Percentiles rank a stretch among this genome's conserved stretches.
Conservation (phyloP, 1,284 basidiomycete genomes). For the Marasmius fiardii region DNA sequence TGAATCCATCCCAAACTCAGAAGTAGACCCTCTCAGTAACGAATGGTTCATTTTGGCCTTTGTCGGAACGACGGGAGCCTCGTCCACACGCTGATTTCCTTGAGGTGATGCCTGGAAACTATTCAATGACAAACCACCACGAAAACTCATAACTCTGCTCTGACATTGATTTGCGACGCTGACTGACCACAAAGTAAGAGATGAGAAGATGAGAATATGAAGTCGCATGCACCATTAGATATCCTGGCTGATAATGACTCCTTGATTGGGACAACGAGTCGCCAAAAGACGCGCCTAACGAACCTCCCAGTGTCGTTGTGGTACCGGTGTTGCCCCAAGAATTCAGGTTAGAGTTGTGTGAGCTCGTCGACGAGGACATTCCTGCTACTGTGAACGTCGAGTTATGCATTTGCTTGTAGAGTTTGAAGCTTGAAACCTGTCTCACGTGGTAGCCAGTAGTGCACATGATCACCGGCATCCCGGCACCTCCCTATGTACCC, state of each 20-base stretch:
- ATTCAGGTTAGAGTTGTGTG: conserved; percentile 9
- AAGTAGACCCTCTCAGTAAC: conserved; percentile 54
- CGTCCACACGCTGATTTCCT: conserved; percentile 59
- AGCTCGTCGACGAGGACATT: conserved; percentile 18
- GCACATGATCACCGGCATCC: too few species aligned
- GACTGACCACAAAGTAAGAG: conserved; percentile 36
- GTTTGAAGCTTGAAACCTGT: background rate
- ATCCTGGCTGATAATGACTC: conserved; percentile 73
- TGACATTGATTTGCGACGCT: conserved; percentile 54
- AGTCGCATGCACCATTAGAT: conserved; percentile 55
- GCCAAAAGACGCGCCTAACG: conserved; percentile 23
- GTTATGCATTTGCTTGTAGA: conserved; percentile 1
- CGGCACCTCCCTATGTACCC: too few species aligned
- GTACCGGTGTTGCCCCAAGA: conserved; percentile 17
- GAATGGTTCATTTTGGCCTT: conserved; percentile 74
- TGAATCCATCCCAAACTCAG: conserved; percentile 74
- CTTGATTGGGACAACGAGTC: conserved; percentile 66
- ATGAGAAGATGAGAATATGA: conserved; percentile 2
- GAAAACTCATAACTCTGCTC: conserved; percentile 6
- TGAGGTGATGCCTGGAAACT: conserved; percentile 45
- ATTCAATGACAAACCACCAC: conserved; percentile 8
- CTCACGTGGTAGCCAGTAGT: background rate
- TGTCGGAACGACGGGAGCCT: conserved; percentile 66
- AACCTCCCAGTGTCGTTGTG: background rate
- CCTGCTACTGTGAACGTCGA: conserved; percentile 17